These are phyloP conservation scores for Aegilops umbellulata DNA, from an alignment of 176 grass and related monocot genomes.

Conservation along the genomic window DNA sequence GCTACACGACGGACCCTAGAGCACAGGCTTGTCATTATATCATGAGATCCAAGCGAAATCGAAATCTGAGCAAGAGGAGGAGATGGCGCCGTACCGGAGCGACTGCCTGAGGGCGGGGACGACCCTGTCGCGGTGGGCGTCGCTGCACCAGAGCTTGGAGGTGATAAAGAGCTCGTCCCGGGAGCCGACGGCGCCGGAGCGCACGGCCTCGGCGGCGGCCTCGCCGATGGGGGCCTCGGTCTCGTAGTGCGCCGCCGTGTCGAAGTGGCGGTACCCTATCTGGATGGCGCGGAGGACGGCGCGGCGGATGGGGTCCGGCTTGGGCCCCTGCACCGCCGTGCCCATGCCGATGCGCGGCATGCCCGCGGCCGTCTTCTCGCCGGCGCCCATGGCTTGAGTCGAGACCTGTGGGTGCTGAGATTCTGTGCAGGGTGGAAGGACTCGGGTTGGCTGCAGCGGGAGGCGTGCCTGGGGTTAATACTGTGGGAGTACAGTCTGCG, in stretches of 20 bases:
- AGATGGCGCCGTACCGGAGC: conserved; percentile 7
- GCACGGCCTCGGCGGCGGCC: conserved; percentile 52
- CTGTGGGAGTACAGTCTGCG: background rate
- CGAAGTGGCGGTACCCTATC: conserved; percentile 65
- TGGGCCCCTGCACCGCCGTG: conserved; percentile 49
- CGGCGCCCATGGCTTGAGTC: background rate
- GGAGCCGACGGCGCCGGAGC: conserved; percentile 35
- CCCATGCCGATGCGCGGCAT: conserved; percentile 59
- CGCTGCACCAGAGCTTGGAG: conserved; percentile 74
- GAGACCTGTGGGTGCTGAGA: background rate
- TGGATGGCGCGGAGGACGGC: conserved; percentile 51
- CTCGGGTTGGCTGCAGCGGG: background rate
- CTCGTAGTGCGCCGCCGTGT: conserved; percentile 58
- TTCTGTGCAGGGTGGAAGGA: background rate
- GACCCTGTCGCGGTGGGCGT: conserved; percentile 46
- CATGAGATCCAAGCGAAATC: background rate
- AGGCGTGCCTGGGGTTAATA: background rate
- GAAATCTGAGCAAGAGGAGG: background rate
- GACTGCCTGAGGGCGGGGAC: conserved; percentile 49
- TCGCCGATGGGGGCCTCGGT: conserved; percentile 57
- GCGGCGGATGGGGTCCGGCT: conserved; percentile 30
- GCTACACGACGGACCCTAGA: background rate
- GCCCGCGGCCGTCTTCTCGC: background rate
- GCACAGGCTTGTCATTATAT: background rate
- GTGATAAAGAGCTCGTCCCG: conserved; percentile 66